These are phyloP conservation scores for Calophaca sinica DNA, from an alignment of 306 rosid genomes.

Conservation along the genomic window DNA sequence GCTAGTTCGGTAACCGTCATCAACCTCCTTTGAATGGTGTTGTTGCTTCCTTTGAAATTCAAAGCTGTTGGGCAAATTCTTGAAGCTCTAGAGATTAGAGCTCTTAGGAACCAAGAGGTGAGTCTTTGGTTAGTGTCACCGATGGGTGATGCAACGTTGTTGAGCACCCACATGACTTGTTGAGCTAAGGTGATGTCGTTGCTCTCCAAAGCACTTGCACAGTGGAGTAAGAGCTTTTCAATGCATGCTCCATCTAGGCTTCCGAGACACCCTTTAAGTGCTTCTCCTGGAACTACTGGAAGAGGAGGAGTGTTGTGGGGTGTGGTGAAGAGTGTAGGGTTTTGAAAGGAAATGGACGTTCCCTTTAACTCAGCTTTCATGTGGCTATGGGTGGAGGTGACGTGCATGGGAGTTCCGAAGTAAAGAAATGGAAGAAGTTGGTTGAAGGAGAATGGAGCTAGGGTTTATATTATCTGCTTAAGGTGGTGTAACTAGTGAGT, in stretches of 20 bases:
- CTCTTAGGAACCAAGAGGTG: slow-evolving; percentile 89
- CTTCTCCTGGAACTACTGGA: slow-evolving; percentile 57
- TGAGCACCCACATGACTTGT: slow-evolving; percentile 99
- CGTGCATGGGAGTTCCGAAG: slow-evolving; percentile 49
- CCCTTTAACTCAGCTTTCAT: slow-evolving; percentile 81
- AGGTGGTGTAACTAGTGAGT: no score
- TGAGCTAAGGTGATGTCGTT: slow-evolving; percentile 90
- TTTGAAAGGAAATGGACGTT: slow-evolving; percentile 67
- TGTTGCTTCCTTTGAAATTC: slow-evolving; percentile 56
- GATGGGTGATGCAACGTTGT: slow-evolving; percentile 79
- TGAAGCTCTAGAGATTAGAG: slow-evolving; percentile 83
- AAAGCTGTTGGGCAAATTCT: slow-evolving; percentile 67
- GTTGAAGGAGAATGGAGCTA: slow-evolving; percentile 23
- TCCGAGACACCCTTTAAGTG: slow-evolving; percentile 83
- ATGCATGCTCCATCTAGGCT: slow-evolving; percentile 88
- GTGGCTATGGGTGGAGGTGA: slow-evolving; percentile 46
- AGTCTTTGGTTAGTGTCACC: slow-evolving; percentile 97
- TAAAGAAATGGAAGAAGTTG: slow-evolving; percentile 30
- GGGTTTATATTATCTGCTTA: background rate
- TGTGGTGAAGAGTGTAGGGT: slow-evolving; percentile 59
- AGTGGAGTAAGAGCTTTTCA: slow-evolving; percentile 88
- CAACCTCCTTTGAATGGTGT: slow-evolving; percentile 61
- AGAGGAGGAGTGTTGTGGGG: slow-evolving; percentile 48
- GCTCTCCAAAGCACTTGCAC: slow-evolving; percentile 88
- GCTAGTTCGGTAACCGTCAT: slow-evolving; percentile 88